Percentiles rank a stretch among this genome's conserved stretches.
Evolutionary conservation across 2,329 filamentous ascomycete genomes (phyloP).

Genomic region (Blastomyces percursus): DNA sequence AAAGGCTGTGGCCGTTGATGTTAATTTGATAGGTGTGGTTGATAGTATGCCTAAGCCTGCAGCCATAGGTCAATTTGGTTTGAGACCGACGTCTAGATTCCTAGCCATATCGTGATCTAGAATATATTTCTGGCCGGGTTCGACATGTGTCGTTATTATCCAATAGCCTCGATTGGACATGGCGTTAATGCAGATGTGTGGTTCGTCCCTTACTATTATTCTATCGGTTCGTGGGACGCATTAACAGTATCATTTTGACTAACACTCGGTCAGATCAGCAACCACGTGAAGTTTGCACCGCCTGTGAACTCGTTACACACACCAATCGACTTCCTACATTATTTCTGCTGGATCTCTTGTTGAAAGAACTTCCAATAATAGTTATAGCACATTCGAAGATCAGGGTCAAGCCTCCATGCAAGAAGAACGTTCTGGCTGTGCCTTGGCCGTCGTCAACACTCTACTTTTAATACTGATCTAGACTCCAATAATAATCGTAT

Average conservation of each 20-base stretch:
- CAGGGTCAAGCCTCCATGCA: not conserved
- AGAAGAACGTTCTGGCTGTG: not conserved
- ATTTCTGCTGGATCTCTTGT: not conserved
- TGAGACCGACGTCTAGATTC: not conserved
- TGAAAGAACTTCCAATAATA: not conserved
- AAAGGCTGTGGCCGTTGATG: not conserved
- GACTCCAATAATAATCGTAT: not conserved
- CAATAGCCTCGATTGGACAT: not conserved
- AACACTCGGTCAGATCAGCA: not conserved
- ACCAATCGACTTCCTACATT: not conserved
- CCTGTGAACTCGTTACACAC: slow-evolving; percentile 3
- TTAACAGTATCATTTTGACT: not conserved
- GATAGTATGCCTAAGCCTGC: not conserved
- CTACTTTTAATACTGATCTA: not conserved
- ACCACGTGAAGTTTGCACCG: slow-evolving; percentile 1
- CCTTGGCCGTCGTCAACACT: not conserved
- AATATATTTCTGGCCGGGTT: not conserved
- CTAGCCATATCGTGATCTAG: not conserved
- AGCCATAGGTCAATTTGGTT: not conserved
- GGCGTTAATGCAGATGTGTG: not conserved
- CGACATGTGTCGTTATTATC: not conserved
- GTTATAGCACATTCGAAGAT: not conserved
- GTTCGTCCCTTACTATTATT: slow-evolving; percentile 1
- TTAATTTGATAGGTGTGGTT: not conserved
- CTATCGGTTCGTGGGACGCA: not conserved